phyloP scores from a whole-genome alignment of 164 flowering plant genomes.

The Chloranthus sessilifolius region DNA sequence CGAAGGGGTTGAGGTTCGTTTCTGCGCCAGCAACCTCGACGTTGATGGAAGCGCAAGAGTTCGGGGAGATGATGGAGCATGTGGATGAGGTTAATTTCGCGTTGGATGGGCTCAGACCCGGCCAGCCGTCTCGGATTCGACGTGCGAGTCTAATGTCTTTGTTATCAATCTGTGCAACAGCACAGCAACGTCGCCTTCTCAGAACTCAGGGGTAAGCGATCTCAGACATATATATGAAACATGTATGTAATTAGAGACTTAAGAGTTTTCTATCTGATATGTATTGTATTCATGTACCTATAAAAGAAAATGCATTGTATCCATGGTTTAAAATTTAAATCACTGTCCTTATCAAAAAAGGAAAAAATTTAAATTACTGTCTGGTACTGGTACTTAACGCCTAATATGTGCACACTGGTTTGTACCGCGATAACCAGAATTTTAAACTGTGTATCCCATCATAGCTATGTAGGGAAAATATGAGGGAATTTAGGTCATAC shows the following conservation, averaged over 20 bases:
- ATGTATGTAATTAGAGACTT: background rate
- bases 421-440: too few relatives aligned
- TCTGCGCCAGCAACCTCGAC: constrained; percentile 41
- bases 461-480: too few relatives aligned
- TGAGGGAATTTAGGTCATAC: too few relatives aligned
- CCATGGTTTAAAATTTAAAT: too few relatives aligned
- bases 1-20: constrained; percentile 14
- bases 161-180: constrained; percentile 55
- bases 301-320: too few relatives aligned
- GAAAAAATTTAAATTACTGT: too few relatives aligned
- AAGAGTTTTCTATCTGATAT: background rate
- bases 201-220: constrained; percentile 71
- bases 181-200: constrained; percentile 63
- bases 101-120: constrained; percentile 72
- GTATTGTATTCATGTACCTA: background rate
- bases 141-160: constrained; percentile 74
- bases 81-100: constrained; percentile 93
- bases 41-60: constrained; percentile 95
- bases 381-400: too few relatives aligned
- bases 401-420: too few relatives aligned
- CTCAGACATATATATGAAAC: background rate
- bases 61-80: constrained; percentile 97
- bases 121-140: constrained; percentile 57
- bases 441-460: too few relatives aligned
- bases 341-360: too few relatives aligned